Conservation (phyloP, 768 basidiomycete species). For the Podaxis sp. region DNA sequence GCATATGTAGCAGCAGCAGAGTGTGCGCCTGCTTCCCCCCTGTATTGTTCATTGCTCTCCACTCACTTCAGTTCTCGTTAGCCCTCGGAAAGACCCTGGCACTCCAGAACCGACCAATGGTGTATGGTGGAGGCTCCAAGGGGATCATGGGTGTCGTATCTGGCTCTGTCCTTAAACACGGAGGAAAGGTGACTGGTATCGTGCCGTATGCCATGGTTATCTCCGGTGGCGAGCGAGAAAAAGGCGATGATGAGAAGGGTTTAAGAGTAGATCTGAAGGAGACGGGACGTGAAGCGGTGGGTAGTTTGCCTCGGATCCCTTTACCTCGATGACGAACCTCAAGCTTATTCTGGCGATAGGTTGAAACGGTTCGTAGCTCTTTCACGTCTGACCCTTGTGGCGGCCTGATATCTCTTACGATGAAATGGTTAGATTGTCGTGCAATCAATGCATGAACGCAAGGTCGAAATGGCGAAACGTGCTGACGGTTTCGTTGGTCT, state of each 20-base stretch:
- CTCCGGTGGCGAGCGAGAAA: conserved; percentile 62
- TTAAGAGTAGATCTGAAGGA: conserved; percentile 24
- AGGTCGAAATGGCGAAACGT: conserved; percentile 85
- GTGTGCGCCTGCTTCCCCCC: conserved; percentile 44
- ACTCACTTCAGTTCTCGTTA: conserved; percentile 23
- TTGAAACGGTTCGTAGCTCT: conserved; percentile 29
- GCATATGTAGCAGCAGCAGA: conserved; percentile 67
- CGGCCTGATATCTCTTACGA: not conserved
- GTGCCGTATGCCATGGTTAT: conserved; percentile 75
- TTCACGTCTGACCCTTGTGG: not conserved
- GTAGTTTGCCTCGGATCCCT: not conserved
- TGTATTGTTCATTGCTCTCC: not conserved
- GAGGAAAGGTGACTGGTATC: conserved; percentile 77
- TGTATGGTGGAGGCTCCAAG: conserved; percentile 84
- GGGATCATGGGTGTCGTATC: conserved; percentile 91
- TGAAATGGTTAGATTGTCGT: conserved; percentile 56
- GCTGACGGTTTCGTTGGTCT: conserved; percentile 82
- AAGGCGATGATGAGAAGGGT: conserved; percentile 31
- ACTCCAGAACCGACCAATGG: conserved; percentile 54
- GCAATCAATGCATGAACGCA: conserved; percentile 85
- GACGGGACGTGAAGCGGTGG: conserved; percentile 27
- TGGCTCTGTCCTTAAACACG: conserved; percentile 56
- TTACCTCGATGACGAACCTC: not conserved
- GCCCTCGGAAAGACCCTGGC: conserved; percentile 78
- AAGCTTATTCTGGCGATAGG: conserved; percentile 16